These are phyloP conservation scores for Globisporangium spiculum DNA, from an alignment of 352 stramenopile species.

Conservation along the genomic window DNA sequence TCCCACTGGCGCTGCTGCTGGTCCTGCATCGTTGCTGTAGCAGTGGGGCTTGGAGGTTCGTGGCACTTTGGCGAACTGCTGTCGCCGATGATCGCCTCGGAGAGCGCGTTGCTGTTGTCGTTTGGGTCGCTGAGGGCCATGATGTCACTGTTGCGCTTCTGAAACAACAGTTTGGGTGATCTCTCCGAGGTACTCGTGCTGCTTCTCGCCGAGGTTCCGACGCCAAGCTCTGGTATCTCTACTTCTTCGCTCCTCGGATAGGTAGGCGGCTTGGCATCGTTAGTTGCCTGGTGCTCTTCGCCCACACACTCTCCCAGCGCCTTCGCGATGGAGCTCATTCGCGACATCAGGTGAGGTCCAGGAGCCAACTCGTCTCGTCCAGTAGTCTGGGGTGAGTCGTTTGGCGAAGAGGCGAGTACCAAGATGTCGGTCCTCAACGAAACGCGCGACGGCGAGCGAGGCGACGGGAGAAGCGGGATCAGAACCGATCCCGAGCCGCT, in stretches of 20 bases:
- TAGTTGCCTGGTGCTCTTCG: neutral
- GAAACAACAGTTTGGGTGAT: conserved; percentile 5
- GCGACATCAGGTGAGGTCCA: neutral
- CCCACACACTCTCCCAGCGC: conserved; percentile 19
- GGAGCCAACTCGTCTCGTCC: neutral
- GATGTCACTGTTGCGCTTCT: conserved; percentile 19
- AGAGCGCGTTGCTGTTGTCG: conserved; percentile 9
- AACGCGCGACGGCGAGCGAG: neutral
- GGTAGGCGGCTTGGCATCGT: too few relatives aligned
- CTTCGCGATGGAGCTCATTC: conserved; percentile 24
- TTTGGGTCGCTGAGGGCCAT: neutral
- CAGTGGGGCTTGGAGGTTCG: neutral
- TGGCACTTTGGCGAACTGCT: neutral
- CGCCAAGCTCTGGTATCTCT: conserved; percentile 10
- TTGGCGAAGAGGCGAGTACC: neutral
- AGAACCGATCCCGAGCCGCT: neutral
- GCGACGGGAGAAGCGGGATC: neutral
- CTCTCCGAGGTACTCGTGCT: neutral
- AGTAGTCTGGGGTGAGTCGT: neutral
- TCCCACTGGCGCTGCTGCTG: neutral
- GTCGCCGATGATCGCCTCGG: neutral
- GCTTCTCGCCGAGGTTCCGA: conserved; percentile 7
- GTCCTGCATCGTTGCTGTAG: neutral
- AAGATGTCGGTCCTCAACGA: neutral
- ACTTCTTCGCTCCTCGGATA: neutral